Evolutionary conservation across 1,284 basidiomycete species (phyloP).

Genomic region (Puccinia hordei): DNA sequence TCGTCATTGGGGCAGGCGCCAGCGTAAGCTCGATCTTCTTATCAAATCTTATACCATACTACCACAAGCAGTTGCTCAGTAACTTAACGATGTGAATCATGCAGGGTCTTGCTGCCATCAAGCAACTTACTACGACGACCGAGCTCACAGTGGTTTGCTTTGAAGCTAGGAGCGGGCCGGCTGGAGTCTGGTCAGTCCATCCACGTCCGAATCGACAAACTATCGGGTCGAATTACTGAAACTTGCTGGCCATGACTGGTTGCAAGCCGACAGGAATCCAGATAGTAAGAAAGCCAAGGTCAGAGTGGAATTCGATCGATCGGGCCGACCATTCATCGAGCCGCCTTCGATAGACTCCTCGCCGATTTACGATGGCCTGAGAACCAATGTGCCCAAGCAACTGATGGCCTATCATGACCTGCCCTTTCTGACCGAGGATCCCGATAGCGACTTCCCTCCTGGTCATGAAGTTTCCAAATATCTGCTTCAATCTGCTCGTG

Average conservation of each 20-base stretch:
- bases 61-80: too few relatives aligned
- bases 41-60: too few relatives aligned
- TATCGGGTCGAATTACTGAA: too few relatives aligned
- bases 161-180: conserved; percentile 9
- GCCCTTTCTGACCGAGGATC: conserved; percentile 51
- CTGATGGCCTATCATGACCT: conserved; percentile 57
- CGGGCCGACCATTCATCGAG: conserved; percentile 47
- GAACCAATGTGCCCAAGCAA: conserved; percentile 58
- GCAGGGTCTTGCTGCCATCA: conserved; percentile 30
- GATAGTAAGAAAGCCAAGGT: conserved; percentile 54
- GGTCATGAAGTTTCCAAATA: conserved; percentile 55
- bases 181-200: conserved; percentile 28
- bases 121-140: conserved; percentile 25
- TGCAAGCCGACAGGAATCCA: neutral
- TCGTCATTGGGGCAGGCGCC: too few relatives aligned
- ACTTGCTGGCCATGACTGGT: neutral
- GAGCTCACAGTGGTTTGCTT: conserved; percentile 31
- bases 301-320: conserved; percentile 52
- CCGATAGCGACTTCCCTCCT: conserved; percentile 53
- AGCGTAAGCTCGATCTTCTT: too few relatives aligned
- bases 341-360: conserved; percentile 38
- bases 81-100: too few relatives aligned
- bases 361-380: conserved; percentile 58
- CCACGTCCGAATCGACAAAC: neutral
- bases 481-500: conserved; percentile 49